Conservation (phyloP, 2,329 filamentous ascomycete species). For the Fusarium sp. region DNA sequence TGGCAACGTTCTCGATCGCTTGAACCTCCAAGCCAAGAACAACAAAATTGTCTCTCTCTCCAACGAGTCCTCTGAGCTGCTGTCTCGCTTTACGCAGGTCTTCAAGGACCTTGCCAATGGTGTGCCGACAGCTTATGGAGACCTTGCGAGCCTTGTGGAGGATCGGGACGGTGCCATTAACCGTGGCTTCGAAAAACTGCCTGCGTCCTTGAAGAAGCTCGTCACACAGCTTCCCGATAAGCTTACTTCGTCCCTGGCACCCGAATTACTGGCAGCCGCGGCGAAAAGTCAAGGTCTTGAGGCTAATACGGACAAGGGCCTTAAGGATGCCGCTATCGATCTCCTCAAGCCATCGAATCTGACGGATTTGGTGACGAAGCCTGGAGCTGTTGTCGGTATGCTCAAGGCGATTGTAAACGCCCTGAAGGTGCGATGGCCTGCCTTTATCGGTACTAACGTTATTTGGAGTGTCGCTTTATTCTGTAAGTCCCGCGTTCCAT, state of each 20-base stretch:
- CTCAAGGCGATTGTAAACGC: conserved; percentile 92
- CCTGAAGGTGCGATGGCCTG: conserved; percentile 87
- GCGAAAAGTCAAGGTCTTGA: conserved; percentile 78
- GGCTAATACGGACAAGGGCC: conserved; percentile 65
- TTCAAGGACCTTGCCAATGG: conserved; percentile 94
- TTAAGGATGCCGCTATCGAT: conserved; percentile 73
- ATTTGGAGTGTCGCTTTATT: conserved; percentile 91
- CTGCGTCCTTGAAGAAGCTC: conserved; percentile 83
- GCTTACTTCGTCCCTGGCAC: conserved; percentile 78
- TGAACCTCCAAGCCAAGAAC: conserved; percentile 86
- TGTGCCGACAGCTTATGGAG: conserved; percentile 91
- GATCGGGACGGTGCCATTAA: conserved; percentile 71
- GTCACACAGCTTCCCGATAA: conserved; percentile 87
- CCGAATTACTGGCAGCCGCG: conserved; percentile 84
- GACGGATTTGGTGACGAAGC: conserved; percentile 84
- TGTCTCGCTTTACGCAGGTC: conserved; percentile 86
- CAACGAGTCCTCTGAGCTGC: conserved; percentile 83
- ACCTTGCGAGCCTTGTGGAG: conserved; percentile 75
- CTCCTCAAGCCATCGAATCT: conserved; percentile 78
- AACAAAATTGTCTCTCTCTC: conserved; percentile 87
- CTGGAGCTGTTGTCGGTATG: conserved; percentile 86
- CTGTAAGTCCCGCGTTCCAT: conserved; percentile 66
- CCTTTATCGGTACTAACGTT: conserved; percentile 90
- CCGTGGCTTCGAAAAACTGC: conserved; percentile 74
- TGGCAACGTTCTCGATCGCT: conserved; percentile 80